phyloP scores from a whole-genome alignment of 148 eudicot genomes.

The Talinum fruticosum region DNA sequence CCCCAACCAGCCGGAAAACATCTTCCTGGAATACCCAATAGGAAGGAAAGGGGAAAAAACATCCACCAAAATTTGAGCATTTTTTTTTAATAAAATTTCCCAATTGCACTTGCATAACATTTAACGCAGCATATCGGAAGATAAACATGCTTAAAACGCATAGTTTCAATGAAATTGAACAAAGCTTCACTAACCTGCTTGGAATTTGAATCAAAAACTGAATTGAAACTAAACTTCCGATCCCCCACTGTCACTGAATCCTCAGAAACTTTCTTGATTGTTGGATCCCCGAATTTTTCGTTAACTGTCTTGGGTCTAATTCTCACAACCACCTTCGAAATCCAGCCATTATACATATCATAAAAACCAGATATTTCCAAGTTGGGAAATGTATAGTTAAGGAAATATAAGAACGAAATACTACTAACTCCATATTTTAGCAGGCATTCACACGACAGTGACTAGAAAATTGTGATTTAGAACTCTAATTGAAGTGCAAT shows the following conservation, averaged over 20 bases:
- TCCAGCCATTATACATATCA: background rate
- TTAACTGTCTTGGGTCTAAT: slow-evolving; percentile 55
- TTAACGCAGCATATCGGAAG: too few species aligned
- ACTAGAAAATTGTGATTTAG: too few species aligned
- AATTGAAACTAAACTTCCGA: slow-evolving; percentile 59
- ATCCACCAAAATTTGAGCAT: background rate
- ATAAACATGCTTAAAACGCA: background rate
- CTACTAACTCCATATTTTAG: too few species aligned
- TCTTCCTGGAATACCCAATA: slow-evolving; percentile 61
- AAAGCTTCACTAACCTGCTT: slow-evolving; percentile 55
- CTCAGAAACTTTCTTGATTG: slow-evolving; percentile 52
- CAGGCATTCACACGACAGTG: too few species aligned
- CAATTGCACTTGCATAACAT: background rate
- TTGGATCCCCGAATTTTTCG: slow-evolving; percentile 48
- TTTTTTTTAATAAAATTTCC: background rate
- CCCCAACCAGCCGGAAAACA: slow-evolving; percentile 69
- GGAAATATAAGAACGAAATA: too few species aligned
- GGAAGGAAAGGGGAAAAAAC: background rate
- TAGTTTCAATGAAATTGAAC: background rate
- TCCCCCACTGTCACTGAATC: slow-evolving; percentile 56
- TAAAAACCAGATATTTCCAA: background rate
- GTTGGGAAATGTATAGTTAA: background rate
- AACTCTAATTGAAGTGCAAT: too few species aligned
- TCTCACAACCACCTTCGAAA: slow-evolving; percentile 64
- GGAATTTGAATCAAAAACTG: slow-evolving; percentile 62